A percentile compares a stretch with the other conserved stretches of the same genome.
These are phyloP conservation scores for Plantago lanceolata DNA, from an alignment of 305 asterid species.

Conservation along the genomic window DNA sequence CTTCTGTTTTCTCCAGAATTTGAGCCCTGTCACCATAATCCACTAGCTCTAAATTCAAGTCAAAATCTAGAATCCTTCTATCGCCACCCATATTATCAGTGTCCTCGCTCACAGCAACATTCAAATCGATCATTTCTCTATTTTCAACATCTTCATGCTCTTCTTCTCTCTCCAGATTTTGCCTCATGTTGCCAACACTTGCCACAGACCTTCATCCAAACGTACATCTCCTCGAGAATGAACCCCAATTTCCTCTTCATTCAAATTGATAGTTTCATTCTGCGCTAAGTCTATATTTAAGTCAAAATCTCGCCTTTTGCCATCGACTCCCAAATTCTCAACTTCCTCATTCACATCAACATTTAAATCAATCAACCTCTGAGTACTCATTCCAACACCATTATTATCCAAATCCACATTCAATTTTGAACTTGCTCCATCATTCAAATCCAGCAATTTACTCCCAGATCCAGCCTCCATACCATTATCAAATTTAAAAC, in stretches of 20 bases:
- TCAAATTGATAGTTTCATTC: constrained; percentile 45
- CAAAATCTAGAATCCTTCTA: too few species aligned
- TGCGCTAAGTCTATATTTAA: constrained; percentile 65
- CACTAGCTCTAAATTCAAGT: too few species aligned
- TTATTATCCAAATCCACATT: constrained; percentile 32
- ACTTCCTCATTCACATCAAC: constrained; percentile 47
- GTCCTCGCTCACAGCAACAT: too few species aligned
- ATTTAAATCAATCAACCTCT: constrained; percentile 60
- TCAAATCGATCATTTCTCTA: too few species aligned
- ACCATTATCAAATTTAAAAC: constrained; percentile 11
- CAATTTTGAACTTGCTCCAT: constrained; percentile 31
- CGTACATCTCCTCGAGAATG: constrained; percentile 19
- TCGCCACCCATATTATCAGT: too few species aligned
- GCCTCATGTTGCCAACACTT: constrained; percentile 4
- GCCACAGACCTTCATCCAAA: constrained; percentile 26
- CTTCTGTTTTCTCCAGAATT: constrained; percentile 29
- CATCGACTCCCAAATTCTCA: constrained; percentile 33
- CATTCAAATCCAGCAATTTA: constrained; percentile 27
- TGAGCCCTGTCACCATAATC: too few species aligned
- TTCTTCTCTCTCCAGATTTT: not conserved
- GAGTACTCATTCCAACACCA: constrained; percentile 23
- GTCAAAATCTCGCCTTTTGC: constrained; percentile 51
- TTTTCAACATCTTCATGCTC: too few species aligned
- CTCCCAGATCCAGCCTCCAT: constrained; percentile 27
- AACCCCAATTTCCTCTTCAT: constrained; percentile 19